Percentiles rank a stretch among this genome's conserved stretches.
These are phyloP conservation scores for Claviceps pazoutovae DNA, from an alignment of 2,329 filamentous ascomycete genomes.

Conservation along the genomic window DNA sequence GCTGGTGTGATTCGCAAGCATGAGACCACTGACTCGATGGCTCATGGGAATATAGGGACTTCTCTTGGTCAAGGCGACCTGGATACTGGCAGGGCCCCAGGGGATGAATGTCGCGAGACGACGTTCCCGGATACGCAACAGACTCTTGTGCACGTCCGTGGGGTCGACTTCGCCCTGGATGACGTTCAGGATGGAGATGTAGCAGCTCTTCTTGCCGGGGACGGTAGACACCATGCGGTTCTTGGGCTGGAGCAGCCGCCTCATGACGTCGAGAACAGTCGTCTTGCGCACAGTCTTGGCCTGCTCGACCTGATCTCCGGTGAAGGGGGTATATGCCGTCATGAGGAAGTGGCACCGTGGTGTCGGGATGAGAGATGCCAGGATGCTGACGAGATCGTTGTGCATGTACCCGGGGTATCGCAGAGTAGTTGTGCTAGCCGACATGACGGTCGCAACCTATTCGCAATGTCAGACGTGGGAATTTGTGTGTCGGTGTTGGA, in stretches of 20 bases:
- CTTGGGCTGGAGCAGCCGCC: conserved; percentile 86
- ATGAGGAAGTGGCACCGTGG: conserved; percentile 96
- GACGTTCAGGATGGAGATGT: conserved; percentile 97
- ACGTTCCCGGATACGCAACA: conserved; percentile 88
- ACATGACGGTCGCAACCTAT: conserved; percentile 91
- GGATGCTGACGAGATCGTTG: conserved; percentile 93
- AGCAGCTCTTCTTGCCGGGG: conserved; percentile 93
- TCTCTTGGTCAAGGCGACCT: conserved; percentile 91
- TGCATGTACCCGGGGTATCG: conserved; percentile 99
- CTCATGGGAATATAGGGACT: conserved; percentile 92
- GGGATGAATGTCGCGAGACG: conserved; percentile 93
- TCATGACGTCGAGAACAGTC: conserved; percentile 95
- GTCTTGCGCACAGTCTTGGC: conserved; percentile 97
- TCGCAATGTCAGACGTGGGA: too few relatives aligned
- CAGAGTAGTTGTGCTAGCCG: conserved; percentile 88
- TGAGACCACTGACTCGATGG: conserved; percentile 86
- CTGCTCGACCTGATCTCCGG: conserved; percentile 87
- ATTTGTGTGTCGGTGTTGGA: neutral
- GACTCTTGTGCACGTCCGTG: conserved; percentile 95
- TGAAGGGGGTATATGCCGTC: conserved; percentile 97
- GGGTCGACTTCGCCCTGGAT: conserved; percentile 98
- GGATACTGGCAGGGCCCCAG: conserved; percentile 95
- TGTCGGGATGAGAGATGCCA: conserved; percentile 90
- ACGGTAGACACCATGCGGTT: conserved; percentile 98
- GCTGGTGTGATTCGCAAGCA: conserved; percentile 96